phyloP scores from a whole-genome alignment of 2,329 filamentous ascomycete genomes.

The Xylariales sp. region DNA sequence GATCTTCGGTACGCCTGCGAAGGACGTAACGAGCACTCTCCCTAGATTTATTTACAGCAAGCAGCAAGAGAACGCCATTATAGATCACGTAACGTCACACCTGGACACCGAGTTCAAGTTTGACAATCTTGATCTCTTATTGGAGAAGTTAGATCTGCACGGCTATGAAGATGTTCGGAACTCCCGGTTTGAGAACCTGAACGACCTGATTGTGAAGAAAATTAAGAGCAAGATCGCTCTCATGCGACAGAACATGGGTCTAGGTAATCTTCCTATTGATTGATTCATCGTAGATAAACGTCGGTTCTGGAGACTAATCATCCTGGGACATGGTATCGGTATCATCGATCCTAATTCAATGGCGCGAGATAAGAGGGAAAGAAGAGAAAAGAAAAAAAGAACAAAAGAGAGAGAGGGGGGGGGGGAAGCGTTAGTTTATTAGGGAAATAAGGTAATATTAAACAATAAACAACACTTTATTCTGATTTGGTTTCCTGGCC shows the following conservation, averaged over 20 bases:
- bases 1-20: background rate
- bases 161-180: background rate
- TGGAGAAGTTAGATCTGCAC: slow-evolving; percentile 1
- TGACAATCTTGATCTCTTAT: background rate
- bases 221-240: background rate
- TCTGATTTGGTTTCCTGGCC: too few species aligned
- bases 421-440: too few species aligned
- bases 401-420: too few species aligned
- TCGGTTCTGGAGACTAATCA: too few species aligned
- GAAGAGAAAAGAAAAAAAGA: too few species aligned
- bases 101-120: background rate
- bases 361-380: too few species aligned
- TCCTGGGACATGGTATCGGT: background rate
- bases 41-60: background rate
- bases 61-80: background rate
- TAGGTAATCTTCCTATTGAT: too few species aligned
- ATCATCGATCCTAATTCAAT: background rate
- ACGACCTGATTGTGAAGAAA: background rate
- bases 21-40: fast-evolving
- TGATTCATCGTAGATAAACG: background rate
- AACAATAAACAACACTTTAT: too few species aligned
- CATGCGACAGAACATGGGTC: background rate
- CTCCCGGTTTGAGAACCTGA: background rate
- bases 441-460: too few species aligned
- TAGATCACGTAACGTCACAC: background rate